Base-by-base conservation (phyloP, 169 alveolate species). In the Blepharisma undulans region DNA sequence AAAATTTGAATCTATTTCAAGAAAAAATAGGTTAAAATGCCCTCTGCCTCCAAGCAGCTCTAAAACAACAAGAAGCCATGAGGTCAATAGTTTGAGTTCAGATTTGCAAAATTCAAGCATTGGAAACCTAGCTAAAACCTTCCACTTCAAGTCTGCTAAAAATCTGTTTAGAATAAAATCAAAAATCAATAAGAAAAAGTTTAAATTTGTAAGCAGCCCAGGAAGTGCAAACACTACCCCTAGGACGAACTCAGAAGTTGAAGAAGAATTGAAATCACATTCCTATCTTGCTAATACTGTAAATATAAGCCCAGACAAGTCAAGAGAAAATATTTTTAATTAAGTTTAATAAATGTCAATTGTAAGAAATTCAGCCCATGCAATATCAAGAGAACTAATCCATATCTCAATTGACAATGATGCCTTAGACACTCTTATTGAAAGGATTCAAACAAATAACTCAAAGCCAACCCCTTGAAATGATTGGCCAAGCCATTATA, bases 401-500 rank as follows among this genome's bases (percentile, higher is more conserved):
- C 66, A 48, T 48, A 5, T 48, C 66, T 48, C 66, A 1, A 48
- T 48, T 10, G 66, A 48, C 12, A 48, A 48, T 48, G 66, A 48
- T 12, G 90, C 91, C 86, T 86, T 93, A 18, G 92, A 91, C 30
- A 76, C 87, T 16, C 33, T 95, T 19, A 81, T 90, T 34, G 59
- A 77, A 60, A 91, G 90, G 16, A 92, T 81, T 22, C 82, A 89
- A 25, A 21, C 27, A 30, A 33, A 87, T 48, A 81, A 33, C 59
- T 76, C 79, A 21, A 85, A 91, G 94, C 78, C 88, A 92, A 89
- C 87, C 92, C 94, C 90, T 92, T 90, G 90, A 91, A 88, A 66
- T 94, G 59, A 90, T 80, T 93, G 74, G 88, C 72, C 48, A 79
- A 32, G 81, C 91, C 88, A 76, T 76, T 91, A 25, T 90, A 77